phyloP scores from a whole-genome alignment of 345 rosid genomes.

The Populus alba region DNA sequence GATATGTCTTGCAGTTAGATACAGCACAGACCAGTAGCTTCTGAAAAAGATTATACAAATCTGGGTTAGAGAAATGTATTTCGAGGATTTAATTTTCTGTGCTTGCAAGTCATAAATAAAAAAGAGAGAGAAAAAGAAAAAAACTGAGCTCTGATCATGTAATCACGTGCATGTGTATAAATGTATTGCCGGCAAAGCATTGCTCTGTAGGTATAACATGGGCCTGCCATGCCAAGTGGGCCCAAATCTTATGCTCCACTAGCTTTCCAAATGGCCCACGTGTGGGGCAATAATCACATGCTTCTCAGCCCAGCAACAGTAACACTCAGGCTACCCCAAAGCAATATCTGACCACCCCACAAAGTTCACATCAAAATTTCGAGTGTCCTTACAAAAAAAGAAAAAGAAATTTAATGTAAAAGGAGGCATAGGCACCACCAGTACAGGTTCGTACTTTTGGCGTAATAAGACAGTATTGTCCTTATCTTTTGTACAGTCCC shows the following conservation, averaged over 20 bases:
- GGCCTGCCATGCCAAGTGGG: not conserved
- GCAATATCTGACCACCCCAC: not conserved
- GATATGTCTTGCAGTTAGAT: too few relatives aligned
- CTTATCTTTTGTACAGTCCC: not conserved
- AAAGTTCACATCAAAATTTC: not conserved
- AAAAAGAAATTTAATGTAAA: not conserved
- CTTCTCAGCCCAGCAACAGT: not conserved
- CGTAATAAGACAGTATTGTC: constrained; percentile 1
- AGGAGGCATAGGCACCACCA: not conserved
- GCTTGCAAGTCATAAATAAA: too few relatives aligned
- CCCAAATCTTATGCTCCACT: not conserved
- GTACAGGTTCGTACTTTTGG: constrained; percentile 14
- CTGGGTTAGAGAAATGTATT: too few relatives aligned
- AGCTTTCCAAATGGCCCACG: not conserved
- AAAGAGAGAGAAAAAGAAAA: too few relatives aligned
- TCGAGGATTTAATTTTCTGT: too few relatives aligned
- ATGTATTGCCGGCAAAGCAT: not conserved
- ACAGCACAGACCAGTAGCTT: too few relatives aligned
- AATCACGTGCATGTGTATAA: too few relatives aligned
- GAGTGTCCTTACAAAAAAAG: not conserved
- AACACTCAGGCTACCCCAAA: not conserved
- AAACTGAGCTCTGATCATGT: too few relatives aligned
- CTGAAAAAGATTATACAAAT: too few relatives aligned
- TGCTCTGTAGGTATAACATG: not conserved
- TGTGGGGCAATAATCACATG: not conserved